Base-by-base conservation (phyloP, 2,329 filamentous ascomycete genomes). In the Coleophoma eucalyptorum region DNA sequence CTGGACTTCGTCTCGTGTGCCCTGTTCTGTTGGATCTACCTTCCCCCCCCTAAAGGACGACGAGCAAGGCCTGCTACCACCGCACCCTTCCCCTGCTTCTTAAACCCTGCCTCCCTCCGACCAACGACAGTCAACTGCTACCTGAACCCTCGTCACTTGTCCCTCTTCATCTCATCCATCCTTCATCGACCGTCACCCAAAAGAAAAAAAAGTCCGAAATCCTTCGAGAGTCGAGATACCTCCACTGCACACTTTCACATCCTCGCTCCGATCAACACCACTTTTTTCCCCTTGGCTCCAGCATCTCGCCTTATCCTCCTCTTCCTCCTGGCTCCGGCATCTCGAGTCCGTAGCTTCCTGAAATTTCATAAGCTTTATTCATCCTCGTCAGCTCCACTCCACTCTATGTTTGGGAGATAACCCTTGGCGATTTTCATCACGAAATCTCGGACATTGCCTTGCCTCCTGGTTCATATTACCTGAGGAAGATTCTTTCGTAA, bases 361-460 rank as follows among this genome's bases (percentile, higher is more conserved):
- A 50, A 26, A 54, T 58, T 49, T 58, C 55, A 51, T 50, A 54
- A 55, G 49, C 38, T 57, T 55, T 35, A 21, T n/a, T 46, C 19
- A 54, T 54, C 62, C 62, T 60, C 56, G 58, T 58, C 56, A 44
- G 26, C 26, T 26, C 26, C 16, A 56, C 57, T 60, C 61, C 60
- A 63, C 60, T 60, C 50, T 51, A 50, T 55, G 56, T 45, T 53
- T 58, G 58, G 58, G 48, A 53, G 50, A 49, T 37, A 37, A 54
- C 34, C 48, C 34, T 54, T 50, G 58, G 59, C 49, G 49, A 54
- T 49, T 55, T 55, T 59, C 26, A 26, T 26, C 58, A 55, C 55
- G 53, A 59, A 54, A 49, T 58, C 55, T 65, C 62, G 62, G 62
- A 64, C 54, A 63, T 65, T 64, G 53, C 58, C 56, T 53, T 58